phyloP scores from a whole-genome alignment of 2,329 filamentous ascomycete genomes.

The Trichoderma asperellum region DNA sequence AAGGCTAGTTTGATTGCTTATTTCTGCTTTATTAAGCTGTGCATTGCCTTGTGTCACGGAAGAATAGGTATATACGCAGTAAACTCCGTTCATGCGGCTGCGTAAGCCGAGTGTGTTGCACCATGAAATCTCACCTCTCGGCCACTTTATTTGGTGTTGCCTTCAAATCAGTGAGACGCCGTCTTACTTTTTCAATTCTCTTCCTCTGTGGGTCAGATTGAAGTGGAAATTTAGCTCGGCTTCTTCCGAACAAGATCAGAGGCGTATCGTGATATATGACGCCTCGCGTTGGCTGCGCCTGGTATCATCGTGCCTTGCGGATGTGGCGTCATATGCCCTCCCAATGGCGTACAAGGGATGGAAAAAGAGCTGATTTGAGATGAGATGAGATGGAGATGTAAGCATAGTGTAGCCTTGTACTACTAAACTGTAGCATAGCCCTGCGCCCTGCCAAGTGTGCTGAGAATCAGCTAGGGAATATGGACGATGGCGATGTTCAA shows the following conservation, averaged over 20 bases:
- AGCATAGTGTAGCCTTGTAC: not conserved
- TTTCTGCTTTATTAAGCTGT: not conserved
- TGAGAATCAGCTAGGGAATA: too few species aligned
- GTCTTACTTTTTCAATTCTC: not conserved
- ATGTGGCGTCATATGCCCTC: not conserved
- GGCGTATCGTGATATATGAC: not conserved
- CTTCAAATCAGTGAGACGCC: not conserved
- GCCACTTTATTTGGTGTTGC: not conserved
- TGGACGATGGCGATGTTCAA: not conserved
- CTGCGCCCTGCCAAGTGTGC: not conserved
- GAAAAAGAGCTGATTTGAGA: not conserved
- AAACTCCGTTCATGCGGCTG: not conserved
- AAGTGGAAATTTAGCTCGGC: not conserved
- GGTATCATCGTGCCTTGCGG: not conserved
- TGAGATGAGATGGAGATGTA: not conserved
- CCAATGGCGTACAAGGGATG: not conserved
- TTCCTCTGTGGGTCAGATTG: not conserved
- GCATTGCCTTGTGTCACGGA: too few species aligned
- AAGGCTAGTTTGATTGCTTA: not conserved
- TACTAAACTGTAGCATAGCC: not conserved
- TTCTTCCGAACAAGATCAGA: not conserved
- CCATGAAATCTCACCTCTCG: not conserved
- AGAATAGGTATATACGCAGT: too few species aligned
- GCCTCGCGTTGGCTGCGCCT: conserved; percentile 9
- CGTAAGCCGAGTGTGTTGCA: not conserved